These are phyloP conservation scores for Leccinum rimulosum DNA, from an alignment of 768 basidiomycete genomes.

Conservation along the genomic window DNA sequence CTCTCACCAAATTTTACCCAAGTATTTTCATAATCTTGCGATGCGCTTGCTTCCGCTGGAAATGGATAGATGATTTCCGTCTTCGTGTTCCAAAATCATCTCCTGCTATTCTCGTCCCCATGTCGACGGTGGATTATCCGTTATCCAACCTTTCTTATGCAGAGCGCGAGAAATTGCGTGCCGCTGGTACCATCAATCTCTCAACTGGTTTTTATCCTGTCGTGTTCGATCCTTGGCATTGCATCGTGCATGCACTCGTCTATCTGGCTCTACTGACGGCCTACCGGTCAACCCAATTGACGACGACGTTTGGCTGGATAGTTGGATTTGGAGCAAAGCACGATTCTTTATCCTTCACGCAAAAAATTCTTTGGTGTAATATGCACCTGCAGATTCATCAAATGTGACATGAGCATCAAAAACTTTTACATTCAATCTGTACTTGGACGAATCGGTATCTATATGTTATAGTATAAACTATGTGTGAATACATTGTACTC, in stretches of 20 bases:
- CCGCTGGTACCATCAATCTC: not conserved
- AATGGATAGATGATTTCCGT: not conserved
- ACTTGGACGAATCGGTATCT: slow-evolving; percentile 1
- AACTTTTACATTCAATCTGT: not conserved
- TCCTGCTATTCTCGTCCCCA: not conserved
- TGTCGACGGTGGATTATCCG: not conserved
- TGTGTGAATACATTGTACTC: slow-evolving; percentile 15
- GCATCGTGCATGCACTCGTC: not conserved
- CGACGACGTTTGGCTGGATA: not conserved
- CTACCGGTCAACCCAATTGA: not conserved
- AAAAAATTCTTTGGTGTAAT: too few species aligned
- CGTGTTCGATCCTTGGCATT: not conserved
- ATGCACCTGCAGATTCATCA: too few species aligned
- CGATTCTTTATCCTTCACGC: not conserved
- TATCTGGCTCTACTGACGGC: not conserved
- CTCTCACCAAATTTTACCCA: not conserved
- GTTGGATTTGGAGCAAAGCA: not conserved
- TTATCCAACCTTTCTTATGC: not conserved
- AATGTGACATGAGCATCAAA: not conserved
- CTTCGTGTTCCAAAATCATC: not conserved
- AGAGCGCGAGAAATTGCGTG: not conserved
- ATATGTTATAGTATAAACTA: slow-evolving; percentile 21
- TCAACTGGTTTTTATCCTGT: not conserved
- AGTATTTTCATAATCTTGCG: not conserved
- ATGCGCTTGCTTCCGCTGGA: not conserved